Evolutionary conservation across 2,329 filamentous ascomycete genomes (phyloP).

Genomic region (Chrysoporthe austroafricana): DNA sequence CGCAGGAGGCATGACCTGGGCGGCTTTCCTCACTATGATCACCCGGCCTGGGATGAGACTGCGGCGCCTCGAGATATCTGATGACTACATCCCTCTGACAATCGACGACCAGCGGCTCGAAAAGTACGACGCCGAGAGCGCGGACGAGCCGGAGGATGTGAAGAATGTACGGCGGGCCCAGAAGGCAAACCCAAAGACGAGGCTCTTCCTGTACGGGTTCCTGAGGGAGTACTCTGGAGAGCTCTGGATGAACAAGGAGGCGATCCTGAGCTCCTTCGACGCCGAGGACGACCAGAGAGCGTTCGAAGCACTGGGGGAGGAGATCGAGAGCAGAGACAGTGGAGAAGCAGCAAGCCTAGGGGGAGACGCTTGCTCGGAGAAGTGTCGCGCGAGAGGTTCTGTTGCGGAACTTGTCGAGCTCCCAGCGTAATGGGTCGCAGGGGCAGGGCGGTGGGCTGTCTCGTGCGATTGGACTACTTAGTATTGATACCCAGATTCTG

Average conservation of each 20-base stretch:
- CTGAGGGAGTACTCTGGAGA: constrained; percentile 28
- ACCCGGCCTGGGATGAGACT: constrained; percentile 18
- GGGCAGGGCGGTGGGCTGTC: neutral
- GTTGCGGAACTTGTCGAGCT: constrained; percentile 2
- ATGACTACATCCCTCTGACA: constrained; percentile 26
- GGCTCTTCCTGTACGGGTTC: constrained; percentile 26
- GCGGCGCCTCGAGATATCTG: constrained; percentile 12
- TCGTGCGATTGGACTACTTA: neutral
- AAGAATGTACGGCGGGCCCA: constrained; percentile 26
- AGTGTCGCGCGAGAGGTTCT: neutral
- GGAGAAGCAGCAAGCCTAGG: neutral
- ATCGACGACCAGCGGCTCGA: constrained; percentile 23
- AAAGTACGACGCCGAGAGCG: constrained; percentile 20
- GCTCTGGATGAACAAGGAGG: constrained; percentile 30
- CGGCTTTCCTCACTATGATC: constrained; percentile 23
- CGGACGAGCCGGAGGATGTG: constrained; percentile 25
- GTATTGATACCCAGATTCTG: constrained; percentile 5
- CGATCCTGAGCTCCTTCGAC: constrained; percentile 24
- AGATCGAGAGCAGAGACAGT: constrained; percentile 7
- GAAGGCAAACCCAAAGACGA: constrained; percentile 17
- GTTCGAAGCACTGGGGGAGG: constrained; percentile 15
- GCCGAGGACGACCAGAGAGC: constrained; percentile 24
- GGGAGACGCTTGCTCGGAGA: neutral
- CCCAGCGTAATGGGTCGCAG: neutral
- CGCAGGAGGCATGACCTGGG: constrained; percentile 25